Base-by-base conservation (phyloP, 2,329 filamentous ascomycete genomes). In the Diplodia intermedia region DNA sequence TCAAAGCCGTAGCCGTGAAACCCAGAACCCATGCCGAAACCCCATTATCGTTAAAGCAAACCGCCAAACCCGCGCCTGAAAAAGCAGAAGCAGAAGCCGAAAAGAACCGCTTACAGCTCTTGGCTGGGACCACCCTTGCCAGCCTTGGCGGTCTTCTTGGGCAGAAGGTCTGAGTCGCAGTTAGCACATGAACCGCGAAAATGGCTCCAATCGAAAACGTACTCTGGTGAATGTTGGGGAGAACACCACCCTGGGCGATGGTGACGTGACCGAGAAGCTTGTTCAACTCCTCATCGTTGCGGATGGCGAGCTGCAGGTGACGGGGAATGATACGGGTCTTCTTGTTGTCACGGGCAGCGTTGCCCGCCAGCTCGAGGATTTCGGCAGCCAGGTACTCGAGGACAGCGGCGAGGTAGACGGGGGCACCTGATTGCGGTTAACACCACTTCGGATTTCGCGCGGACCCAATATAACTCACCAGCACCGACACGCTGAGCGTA, bases 311-410 rank as follows among this genome's bases (percentile, higher is more conserved):
- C 87, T 99, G 95, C 57, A 99, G 89, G 84, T 99, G 95, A 84
- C 95, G 93, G 73, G 95, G 95, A 71, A 98, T 99, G 86, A 99
- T 99, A 91, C 95, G 94, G 73, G 94, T 99, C 91, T 98, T 98
- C 92, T 99, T 99, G 90, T 98, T 97, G 86, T 99, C 95, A 77
- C 95, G 94, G 72, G 95, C 95, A 78, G 95, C 95, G 83, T 99
- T 99, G 77, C 95, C 95, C 82, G 95, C 95, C 85, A 99, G 86
- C 86, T 99, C 95, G 79, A 99, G 93, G 76, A 99, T 97, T 87
- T 99, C 95, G 74, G 95, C 95, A 75, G 95, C 94, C 69, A 99
- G 91, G 82, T 99, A 99, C 86, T 99, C 95, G 61, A 99, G 93
- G 67, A 99, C 95, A 68, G 94, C 94, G 73, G 94, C 94, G 73